phyloP scores from a whole-genome alignment of 495 filamentous ascomycete genomes.

The Annulohypoxylon bovei region DNA sequence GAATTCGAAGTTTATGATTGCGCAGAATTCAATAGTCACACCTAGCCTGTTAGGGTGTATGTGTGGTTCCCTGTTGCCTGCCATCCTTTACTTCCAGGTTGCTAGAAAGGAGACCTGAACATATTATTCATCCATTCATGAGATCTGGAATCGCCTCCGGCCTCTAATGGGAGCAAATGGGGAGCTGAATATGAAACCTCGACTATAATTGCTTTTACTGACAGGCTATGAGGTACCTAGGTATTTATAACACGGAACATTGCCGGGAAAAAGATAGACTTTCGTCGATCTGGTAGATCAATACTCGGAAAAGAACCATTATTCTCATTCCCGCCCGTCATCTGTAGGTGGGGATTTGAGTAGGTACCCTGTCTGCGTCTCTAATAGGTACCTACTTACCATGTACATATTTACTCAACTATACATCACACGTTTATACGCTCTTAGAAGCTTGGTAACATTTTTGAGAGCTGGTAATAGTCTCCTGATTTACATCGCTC shows the following conservation, averaged over 20 bases:
- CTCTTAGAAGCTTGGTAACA: not conserved
- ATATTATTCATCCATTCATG: not conserved
- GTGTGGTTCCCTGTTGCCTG: not conserved
- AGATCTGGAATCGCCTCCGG: not conserved
- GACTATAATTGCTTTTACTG: constrained; percentile 5
- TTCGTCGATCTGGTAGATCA: constrained; percentile 32
- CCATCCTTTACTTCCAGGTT: not conserved
- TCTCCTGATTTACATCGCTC: not conserved
- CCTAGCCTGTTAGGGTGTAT: not conserved
- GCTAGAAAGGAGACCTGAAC: not conserved
- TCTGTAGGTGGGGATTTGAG: not conserved
- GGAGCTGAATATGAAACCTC: constrained; percentile 15
- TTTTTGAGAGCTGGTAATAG: not conserved
- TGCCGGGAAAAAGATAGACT: constrained; percentile 2
- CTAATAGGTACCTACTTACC: not conserved
- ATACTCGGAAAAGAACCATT: constrained; percentile 4
- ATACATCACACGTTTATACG: not conserved
- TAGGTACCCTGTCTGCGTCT: not conserved
- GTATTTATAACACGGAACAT: not conserved
- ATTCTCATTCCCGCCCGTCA: constrained; percentile 6
- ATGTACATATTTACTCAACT: no score
- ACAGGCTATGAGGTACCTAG: not conserved
- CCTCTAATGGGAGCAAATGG: not conserved
- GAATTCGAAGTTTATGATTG: constrained; percentile 16
- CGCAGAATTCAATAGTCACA: not conserved